Percentiles rank a stretch among this genome's conserved stretches.
phyloP scores from a whole-genome alignment of 1,139 yeast species.

The Zygosaccharomyces pseudobailii region DNA sequence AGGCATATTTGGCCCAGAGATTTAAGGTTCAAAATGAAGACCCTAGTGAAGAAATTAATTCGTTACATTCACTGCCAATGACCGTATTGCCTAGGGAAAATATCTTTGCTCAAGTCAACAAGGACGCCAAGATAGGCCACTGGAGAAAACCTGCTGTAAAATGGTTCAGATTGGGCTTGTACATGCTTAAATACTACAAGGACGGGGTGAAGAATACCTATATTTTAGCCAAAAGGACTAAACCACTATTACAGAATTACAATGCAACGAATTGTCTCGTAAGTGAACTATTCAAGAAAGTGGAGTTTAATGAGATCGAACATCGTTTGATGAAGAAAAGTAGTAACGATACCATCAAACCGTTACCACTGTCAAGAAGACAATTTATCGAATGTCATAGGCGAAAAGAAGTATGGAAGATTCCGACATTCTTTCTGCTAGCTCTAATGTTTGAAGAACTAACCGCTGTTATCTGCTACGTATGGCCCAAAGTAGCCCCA shows the following conservation, averaged over 20 bases:
- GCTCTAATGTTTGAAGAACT: slow-evolving; percentile 29
- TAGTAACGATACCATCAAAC: neutral
- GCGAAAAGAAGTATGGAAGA: slow-evolving; percentile 26
- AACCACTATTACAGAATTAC: neutral
- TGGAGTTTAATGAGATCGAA: slow-evolving; percentile 23
- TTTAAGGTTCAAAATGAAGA: slow-evolving; percentile 10
- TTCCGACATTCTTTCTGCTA: slow-evolving; percentile 25
- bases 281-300: slow-evolving; percentile 13
- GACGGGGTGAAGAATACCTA: slow-evolving; percentile 25
- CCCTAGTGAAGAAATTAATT: slow-evolving; percentile 22
- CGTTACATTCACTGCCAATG: slow-evolving; percentile 21
- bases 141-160: slow-evolving; percentile 29
- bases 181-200: slow-evolving; percentile 21
- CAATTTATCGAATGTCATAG: slow-evolving; percentile 24
- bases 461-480: slow-evolving; percentile 24
- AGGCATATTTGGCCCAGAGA: slow-evolving; percentile 6
- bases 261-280: slow-evolving; percentile 7
- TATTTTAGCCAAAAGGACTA: slow-evolving; percentile 16
- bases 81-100: slow-evolving; percentile 18
- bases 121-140: slow-evolving; percentile 19
- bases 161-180: slow-evolving; percentile 27
- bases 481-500: slow-evolving; percentile 29
- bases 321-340: slow-evolving; percentile 6
- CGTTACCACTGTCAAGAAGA: slow-evolving; percentile 19
- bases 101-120: slow-evolving; percentile 18